These are phyloP conservation scores for Ascochyta koolunga DNA, from an alignment of 2,329 filamentous ascomycete genomes.

Conservation along the genomic window DNA sequence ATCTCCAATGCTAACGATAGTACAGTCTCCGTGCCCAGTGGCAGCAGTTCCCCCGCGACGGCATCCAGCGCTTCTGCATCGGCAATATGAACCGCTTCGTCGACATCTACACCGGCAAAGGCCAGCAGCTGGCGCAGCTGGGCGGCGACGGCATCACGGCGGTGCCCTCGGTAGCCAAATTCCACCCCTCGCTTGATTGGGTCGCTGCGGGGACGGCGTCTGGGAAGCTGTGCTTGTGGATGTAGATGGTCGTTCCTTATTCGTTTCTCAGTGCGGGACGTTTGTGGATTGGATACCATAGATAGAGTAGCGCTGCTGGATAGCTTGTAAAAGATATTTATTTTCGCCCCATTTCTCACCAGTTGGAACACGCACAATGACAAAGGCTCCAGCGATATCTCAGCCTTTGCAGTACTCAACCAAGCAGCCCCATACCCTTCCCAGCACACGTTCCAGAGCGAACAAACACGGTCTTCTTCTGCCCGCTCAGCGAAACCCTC, in stretches of 20 bases:
- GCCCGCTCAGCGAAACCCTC: too few species aligned
- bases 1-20: slow-evolving; percentile 15
- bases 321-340: too few species aligned
- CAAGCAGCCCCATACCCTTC: too few species aligned
- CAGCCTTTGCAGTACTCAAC: too few species aligned
- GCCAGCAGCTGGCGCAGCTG: slow-evolving; percentile 86
- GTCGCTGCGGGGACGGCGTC: slow-evolving; percentile 89
- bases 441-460: too few species aligned
- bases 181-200: slow-evolving; percentile 89
- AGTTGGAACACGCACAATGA: too few species aligned
- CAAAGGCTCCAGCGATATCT: too few species aligned
- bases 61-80: slow-evolving; percentile 85
- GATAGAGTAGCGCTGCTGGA: background rate
- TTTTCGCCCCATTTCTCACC: too few species aligned
- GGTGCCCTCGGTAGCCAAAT: slow-evolving; percentile 89
- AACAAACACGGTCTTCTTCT: too few species aligned
- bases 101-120: slow-evolving; percentile 82
- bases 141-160: slow-evolving; percentile 91
- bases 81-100: slow-evolving; percentile 99
- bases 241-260: slow-evolving; percentile 53
- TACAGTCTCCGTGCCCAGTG: slow-evolving; percentile 78
- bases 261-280: background rate
- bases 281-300: background rate
- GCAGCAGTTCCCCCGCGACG: slow-evolving; percentile 79
- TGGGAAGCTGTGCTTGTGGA: slow-evolving; percentile 92